phyloP scores from a whole-genome alignment of 164 flowering plant species.

The Vitis amurensis region DNA sequence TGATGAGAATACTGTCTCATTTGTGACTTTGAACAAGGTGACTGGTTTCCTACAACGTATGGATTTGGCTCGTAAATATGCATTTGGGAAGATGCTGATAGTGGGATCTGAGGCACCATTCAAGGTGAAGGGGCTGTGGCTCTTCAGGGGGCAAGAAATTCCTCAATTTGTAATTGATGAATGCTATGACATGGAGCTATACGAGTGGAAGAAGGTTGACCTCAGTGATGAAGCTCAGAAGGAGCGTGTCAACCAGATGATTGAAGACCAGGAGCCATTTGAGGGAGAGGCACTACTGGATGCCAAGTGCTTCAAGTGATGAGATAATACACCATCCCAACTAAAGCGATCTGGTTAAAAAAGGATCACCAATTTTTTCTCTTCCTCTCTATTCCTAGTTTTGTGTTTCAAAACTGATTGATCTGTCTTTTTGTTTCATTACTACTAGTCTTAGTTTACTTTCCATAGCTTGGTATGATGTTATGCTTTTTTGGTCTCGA shows the following conservation, averaged over 20 bases:
- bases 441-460: too few relatives aligned
- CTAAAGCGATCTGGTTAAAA: too few relatives aligned
- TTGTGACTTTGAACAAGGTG: constrained; percentile 74
- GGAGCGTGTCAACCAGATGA: constrained; percentile 87
- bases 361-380: too few relatives aligned
- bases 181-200: constrained; percentile 92
- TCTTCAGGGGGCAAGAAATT: constrained; percentile 87
- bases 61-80: constrained; percentile 92
- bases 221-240: constrained; percentile 73
- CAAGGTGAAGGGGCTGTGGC: constrained; percentile 95
- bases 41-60: constrained; percentile 61
- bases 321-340: constrained; percentile 6
- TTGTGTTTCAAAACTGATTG: too few relatives aligned
- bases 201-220: constrained; percentile 85
- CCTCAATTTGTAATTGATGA: constrained; percentile 80
- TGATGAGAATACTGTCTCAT: constrained; percentile 88
- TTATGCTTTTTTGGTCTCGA: too few relatives aligned
- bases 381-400: too few relatives aligned
- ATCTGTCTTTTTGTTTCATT: too few relatives aligned
- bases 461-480: too few relatives aligned
- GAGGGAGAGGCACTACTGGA: constrained; percentile 87
- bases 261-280: constrained; percentile 89
- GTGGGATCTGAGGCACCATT: constrained; percentile 74
- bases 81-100: constrained; percentile 90
- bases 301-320: constrained; percentile 92